These are phyloP conservation scores for Emergomyces pasteurianus DNA, from an alignment of 2,329 filamentous ascomycete genomes.

Conservation along the genomic window DNA sequence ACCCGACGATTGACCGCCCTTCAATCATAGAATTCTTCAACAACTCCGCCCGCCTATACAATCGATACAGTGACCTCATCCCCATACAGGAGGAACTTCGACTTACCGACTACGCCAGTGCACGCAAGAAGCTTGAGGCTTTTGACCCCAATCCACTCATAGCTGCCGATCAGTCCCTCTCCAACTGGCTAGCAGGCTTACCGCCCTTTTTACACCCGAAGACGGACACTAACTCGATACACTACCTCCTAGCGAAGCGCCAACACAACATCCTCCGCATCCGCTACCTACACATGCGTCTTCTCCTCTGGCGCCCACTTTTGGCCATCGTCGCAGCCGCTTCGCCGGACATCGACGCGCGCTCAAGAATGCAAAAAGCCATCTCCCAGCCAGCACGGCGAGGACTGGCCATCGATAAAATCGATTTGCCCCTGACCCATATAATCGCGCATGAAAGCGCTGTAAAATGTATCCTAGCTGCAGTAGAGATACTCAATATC, in stretches of 20 bases:
- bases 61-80: constrained; percentile 14
- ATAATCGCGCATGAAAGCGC: constrained; percentile 7
- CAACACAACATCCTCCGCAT: constrained; percentile 17
- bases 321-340: constrained; percentile 8
- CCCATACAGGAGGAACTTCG: constrained; percentile 14
- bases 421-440: constrained; percentile 6
- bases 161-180: constrained; percentile 11
- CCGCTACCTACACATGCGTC: constrained; percentile 15
- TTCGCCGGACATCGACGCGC: constrained; percentile 4
- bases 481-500: constrained; percentile 9
- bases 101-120: constrained; percentile 6
- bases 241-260: constrained; percentile 13
- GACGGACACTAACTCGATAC: not conserved
- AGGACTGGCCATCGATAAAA: constrained; percentile 1
- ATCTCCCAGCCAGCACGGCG: not conserved
- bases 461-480: constrained; percentile 10
- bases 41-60: constrained; percentile 14
- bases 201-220: constrained; percentile 13
- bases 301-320: constrained; percentile 13
- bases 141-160: constrained; percentile 13
- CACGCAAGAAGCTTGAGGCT: constrained; percentile 14
- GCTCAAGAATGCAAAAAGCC: not conserved
- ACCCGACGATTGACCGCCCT: constrained; percentile 10
- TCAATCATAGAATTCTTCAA: constrained; percentile 18
- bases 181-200: constrained; percentile 15